phyloP scores from a whole-genome alignment of 2,329 filamentous ascomycete genomes.

The Dendryphion nanum region DNA sequence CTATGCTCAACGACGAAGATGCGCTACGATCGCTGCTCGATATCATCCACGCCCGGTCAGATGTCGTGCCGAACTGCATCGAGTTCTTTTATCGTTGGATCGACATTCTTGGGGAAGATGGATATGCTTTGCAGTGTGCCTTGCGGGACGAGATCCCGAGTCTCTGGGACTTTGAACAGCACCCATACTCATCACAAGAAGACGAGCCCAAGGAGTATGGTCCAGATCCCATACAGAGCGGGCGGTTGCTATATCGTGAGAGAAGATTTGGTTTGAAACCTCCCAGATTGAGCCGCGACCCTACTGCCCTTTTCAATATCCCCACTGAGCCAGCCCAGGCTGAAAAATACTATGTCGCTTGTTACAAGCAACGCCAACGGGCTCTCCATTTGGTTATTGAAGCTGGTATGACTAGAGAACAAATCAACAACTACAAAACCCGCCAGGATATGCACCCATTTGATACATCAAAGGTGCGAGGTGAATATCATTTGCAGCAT shows the following conservation, averaged over 20 bases:
- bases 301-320: conserved; percentile 30
- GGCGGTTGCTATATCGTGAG: conserved; percentile 32
- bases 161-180: conserved; percentile 34
- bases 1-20: conserved; percentile 25
- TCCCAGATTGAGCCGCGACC: conserved; percentile 17
- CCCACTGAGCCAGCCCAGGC: conserved; percentile 20
- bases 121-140: conserved; percentile 31
- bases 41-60: conserved; percentile 26
- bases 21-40: conserved; percentile 30
- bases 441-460: conserved; percentile 18
- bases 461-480: conserved; percentile 17
- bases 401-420: conserved; percentile 24
- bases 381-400: conserved; percentile 30
- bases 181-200: conserved; percentile 19
- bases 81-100: conserved; percentile 35
- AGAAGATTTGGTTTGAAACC: conserved; percentile 30
- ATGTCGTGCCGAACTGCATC: conserved; percentile 32
- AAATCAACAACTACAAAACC: conserved; percentile 28
- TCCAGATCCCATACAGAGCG: conserved; percentile 26
- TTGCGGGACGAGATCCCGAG: conserved; percentile 32
- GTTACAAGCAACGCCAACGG: conserved; percentile 30
- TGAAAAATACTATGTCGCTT: conserved; percentile 27
- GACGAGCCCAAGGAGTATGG: neutral
- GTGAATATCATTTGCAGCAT: conserved; percentile 1
- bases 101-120: conserved; percentile 32